Evolutionary conservation across 768 basidiomycete species (phyloP).

Genomic region (Clavaria fumosa): DNA sequence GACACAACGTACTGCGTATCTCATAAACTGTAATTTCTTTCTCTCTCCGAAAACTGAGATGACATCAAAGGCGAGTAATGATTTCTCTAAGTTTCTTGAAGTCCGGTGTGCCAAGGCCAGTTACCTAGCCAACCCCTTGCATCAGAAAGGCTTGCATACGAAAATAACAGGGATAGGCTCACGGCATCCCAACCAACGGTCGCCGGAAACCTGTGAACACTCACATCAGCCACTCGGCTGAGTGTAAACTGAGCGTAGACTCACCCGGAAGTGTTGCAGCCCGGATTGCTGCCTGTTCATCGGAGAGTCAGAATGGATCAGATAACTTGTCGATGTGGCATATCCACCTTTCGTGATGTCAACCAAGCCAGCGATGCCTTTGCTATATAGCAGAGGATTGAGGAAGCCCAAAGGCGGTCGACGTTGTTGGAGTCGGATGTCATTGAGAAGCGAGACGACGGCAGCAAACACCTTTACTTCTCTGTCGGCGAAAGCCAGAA

Average conservation of each 20-base stretch:
- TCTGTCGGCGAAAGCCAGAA: not conserved
- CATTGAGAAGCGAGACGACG: conserved; percentile 47
- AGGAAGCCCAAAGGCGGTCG: conserved; percentile 42
- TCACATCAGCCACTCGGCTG: not conserved
- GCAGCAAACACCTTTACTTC: conserved; percentile 32
- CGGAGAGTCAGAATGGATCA: too few species aligned
- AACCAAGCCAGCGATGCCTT: conserved; percentile 26
- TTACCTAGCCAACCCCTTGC: not conserved
- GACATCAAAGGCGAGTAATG: too few species aligned
- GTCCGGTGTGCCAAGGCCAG: not conserved
- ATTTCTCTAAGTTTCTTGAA: not conserved
- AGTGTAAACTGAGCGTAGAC: not conserved
- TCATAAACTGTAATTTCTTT: too few species aligned
- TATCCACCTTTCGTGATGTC: conserved; percentile 46
- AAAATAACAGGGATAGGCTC: not conserved
- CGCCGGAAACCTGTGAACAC: not conserved
- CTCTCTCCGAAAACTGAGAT: too few species aligned
- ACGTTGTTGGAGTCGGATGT: conserved; percentile 31
- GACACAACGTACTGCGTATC: too few species aligned
- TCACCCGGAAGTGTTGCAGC: not conserved
- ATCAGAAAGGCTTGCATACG: not conserved
- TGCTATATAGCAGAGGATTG: conserved; percentile 45
- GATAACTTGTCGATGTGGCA: too few species aligned
- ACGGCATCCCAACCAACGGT: not conserved
- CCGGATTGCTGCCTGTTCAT: not conserved